Base-by-base conservation (phyloP, 441 rosid genomes). In the Lepidium campestre region DNA sequence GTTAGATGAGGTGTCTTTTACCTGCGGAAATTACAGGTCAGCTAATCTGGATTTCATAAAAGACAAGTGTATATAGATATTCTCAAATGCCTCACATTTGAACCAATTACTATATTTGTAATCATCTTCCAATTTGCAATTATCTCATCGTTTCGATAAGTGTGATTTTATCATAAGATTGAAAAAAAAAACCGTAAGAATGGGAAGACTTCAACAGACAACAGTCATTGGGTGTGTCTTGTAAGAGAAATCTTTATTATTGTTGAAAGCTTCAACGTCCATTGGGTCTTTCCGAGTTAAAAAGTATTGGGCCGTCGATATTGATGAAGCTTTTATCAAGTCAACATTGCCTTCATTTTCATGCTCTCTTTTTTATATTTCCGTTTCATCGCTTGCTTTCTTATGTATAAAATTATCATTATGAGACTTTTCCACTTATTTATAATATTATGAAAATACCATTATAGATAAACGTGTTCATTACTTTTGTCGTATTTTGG, bases 1-100 rank as follows among this genome's bases (percentile, higher is more conserved):
- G 55, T 65, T 17, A 42, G 62, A 44, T 72, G 49, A 50, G 56
- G 67, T 67, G 72, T 66, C 18, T 52, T 72, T 72, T 57, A 31
- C 65, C 70, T 62, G 69, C 55, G 62, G 68, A 10, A 3, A 52
- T 35, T 70, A 57, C 72, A 65, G 56, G 67, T 67, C 76, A 72
- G 72, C 71, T 72, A 57, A 57, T 52, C 19, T 65, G 71, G 71
- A 65, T 23, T 42, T 29, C 27, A n/a, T 15, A 10, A 18, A 32
- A 52, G 44, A 35, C n/a, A n/a, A 27, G 50, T 23, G 39, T 47
- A 12, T 17, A 44, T 44, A 34, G 25, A 52, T 65, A 42, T 46
- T 59, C 49, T 45, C 14, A 60, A 12, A 10, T 56, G 75, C 76
- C 71, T 65, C 70, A 8, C 15, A 5, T 14, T 6, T 3, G 17